Percentiles rank a stretch among this genome's conserved stretches.
phyloP scores from a whole-genome alignment of 805 yeast genomes.

The Saturnispora gosingensis region DNA sequence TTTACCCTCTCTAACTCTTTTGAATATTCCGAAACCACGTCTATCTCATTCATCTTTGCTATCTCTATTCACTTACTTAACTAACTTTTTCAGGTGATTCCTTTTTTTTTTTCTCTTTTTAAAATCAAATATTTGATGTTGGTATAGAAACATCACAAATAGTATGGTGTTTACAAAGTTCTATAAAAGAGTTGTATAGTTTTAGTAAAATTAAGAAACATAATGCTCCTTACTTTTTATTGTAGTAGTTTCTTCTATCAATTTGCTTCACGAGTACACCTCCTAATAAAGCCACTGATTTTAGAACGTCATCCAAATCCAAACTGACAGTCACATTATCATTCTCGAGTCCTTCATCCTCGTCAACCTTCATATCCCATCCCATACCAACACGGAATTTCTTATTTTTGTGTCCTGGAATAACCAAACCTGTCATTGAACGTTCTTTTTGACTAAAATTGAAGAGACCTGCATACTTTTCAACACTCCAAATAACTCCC shows the following conservation, averaged over 20 bases:
- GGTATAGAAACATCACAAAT: background rate
- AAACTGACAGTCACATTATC: conserved; percentile 45
- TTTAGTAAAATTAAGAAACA: background rate
- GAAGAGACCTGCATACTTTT: conserved; percentile 37
- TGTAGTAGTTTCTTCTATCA: background rate
- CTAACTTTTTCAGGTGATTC: background rate
- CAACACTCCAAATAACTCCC: conserved; percentile 58
- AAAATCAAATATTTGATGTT: background rate
- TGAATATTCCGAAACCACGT: background rate
- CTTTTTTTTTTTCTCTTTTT: background rate
- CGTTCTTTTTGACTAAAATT: conserved; percentile 22
- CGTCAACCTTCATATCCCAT: conserved; percentile 47
- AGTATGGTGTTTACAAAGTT: background rate
- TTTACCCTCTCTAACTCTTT: background rate
- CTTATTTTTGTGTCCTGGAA: conserved; percentile 53
- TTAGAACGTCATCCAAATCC: conserved; percentile 12
- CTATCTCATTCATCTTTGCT: background rate
- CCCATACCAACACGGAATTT: conserved; percentile 77
- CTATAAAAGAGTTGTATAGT: background rate
- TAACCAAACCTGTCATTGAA: conserved; percentile 72
- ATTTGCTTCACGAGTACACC: conserved; percentile 44
- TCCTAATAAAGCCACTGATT: conserved; percentile 33
- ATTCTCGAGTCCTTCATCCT: conserved; percentile 33
- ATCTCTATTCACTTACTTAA: background rate
- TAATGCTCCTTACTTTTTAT: background rate